Evolutionary conservation across 495 filamentous ascomycete species (phyloP).

Genomic region (Hyaloscypha finlandica): DNA sequence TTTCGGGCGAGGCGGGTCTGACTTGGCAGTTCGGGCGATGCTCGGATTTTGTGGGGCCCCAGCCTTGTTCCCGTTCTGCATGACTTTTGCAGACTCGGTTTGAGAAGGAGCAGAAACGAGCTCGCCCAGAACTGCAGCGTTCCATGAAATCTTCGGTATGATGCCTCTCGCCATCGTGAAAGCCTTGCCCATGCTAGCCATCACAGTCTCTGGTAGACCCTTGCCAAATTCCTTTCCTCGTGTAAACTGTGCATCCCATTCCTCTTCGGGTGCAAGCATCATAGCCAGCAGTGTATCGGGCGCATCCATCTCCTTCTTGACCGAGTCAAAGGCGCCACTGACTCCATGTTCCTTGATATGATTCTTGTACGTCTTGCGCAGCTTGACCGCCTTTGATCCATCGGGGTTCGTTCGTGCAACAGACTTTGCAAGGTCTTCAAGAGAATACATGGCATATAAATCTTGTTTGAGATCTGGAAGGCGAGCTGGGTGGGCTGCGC

Average conservation of each 20-base stretch:
- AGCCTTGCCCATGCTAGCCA: constrained; percentile 43
- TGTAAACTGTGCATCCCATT: constrained; percentile 51
- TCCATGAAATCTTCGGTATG: constrained; percentile 50
- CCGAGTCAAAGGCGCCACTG: constrained; percentile 53
- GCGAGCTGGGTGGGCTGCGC: constrained; percentile 46
- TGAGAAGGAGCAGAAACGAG: constrained; percentile 40
- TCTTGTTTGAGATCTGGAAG: constrained; percentile 47
- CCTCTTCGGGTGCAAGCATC: constrained; percentile 52
- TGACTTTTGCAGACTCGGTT: constrained; percentile 23
- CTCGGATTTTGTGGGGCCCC: constrained; percentile 1
- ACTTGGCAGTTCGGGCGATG: constrained; percentile 26
- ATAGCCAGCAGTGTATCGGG: constrained; percentile 46
- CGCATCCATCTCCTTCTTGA: constrained; percentile 45
- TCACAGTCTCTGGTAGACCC: constrained; percentile 42
- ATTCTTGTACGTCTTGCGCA: constrained; percentile 61
- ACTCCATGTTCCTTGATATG: constrained; percentile 57
- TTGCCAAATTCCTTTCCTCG: constrained; percentile 58
- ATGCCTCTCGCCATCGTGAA: constrained; percentile 48
- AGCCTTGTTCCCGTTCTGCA: constrained; percentile 30
- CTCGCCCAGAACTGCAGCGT: constrained; percentile 55
- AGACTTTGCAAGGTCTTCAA: constrained; percentile 50
- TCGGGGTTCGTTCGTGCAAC: constrained; percentile 56
- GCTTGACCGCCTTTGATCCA: constrained; percentile 48
- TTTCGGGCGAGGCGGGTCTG: constrained; percentile 39
- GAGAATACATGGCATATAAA: constrained; percentile 51